Evolutionary conservation across 2,329 filamentous ascomycete genomes (phyloP), one percentile per base, ranked within the genome.

Genomic region (Fusarium nisikadoi): DNA sequence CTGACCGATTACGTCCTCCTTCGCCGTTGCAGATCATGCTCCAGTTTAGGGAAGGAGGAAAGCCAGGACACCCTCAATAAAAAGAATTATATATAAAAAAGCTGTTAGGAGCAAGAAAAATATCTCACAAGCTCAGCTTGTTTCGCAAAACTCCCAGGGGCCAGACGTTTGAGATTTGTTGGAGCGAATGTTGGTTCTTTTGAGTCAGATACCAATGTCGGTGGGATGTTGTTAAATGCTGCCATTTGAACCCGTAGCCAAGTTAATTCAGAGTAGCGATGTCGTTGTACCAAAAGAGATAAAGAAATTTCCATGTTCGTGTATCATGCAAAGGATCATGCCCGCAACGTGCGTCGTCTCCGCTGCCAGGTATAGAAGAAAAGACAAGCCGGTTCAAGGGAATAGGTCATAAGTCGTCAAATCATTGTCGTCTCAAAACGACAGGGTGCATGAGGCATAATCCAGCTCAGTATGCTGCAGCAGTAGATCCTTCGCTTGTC

Each of bases 401-500:
- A 70, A 72, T 62, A 64, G 56, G 64, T 77, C 74, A 62, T 76
- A 71, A 72, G 46, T 77, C 76, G 54, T 78, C 52, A 76, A 59
- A 62, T 77, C 65, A 66, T 77, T 75, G 67, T 62, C 71, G 66
- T 68, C 49, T 61, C 25, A 36, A 25, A 65, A 57, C 54, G 57
- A 54, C 43, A 13, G 20, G 14, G n/a, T 54, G 29, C 16, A 45
- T 43, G 25, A 35, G 33, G n/a, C 8, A 39, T 9, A 10, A 17
- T 29, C 27, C 14, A 55, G 8, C 41, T 64, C 36, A 84, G 53
- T 83, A 84, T 1, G 83, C 83, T 2, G 82, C 79, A 3, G 83
- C 83, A 3, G 83, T 83, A 25, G 81, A 81, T 25, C 83, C 82
- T 61, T 85, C 83, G 45, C 83, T 82, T 1, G 83, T 84, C 12